Evolutionary conservation across 2,329 filamentous ascomycete species (phyloP).

Genomic region (Trichoderma koningiopsis): DNA sequence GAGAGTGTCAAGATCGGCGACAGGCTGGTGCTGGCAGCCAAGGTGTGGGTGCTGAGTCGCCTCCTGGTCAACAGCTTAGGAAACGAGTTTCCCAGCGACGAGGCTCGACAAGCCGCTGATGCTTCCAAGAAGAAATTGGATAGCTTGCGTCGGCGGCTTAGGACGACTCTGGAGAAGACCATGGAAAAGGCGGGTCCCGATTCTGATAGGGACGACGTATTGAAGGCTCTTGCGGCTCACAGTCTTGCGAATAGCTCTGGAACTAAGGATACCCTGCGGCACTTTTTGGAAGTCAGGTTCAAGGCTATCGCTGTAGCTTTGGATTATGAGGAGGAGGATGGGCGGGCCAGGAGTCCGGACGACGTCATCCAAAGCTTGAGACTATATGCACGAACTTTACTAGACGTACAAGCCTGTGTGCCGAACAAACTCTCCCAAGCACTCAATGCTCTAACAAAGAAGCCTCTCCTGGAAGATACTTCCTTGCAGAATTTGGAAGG

Average conservation of each 20-base stretch:
- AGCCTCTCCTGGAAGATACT: conserved; percentile 71
- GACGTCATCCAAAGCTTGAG: conserved; percentile 66
- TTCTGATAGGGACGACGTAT: conserved; percentile 54
- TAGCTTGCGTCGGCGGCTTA: conserved; percentile 62
- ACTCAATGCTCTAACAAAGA: conserved; percentile 67
- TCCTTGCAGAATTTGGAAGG: conserved; percentile 67
- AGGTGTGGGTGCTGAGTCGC: conserved; percentile 73
- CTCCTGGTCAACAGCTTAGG: conserved; percentile 74
- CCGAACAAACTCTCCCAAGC: conserved; percentile 72
- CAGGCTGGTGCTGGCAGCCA: conserved; percentile 62
- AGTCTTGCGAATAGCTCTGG: conserved; percentile 80
- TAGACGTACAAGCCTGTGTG: conserved; percentile 75
- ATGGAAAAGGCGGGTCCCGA: conserved; percentile 63
- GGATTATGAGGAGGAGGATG: conserved; percentile 51
- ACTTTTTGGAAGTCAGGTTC: conserved; percentile 74
- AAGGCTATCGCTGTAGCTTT: conserved; percentile 68
- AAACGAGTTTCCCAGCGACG: conserved; percentile 44
- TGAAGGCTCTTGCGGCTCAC: conserved; percentile 78
- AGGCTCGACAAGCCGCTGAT: conserved; percentile 51
- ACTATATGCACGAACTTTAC: conserved; percentile 75
- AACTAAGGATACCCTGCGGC: conserved; percentile 73
- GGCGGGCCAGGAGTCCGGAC: conserved; percentile 43
- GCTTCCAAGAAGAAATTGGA: conserved; percentile 65
- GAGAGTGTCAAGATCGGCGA: conserved; percentile 46
- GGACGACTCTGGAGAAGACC: conserved; percentile 69